phyloP scores from a whole-genome alignment of 495 filamentous ascomycete genomes.

The Bryoglossum gracile region DNA sequence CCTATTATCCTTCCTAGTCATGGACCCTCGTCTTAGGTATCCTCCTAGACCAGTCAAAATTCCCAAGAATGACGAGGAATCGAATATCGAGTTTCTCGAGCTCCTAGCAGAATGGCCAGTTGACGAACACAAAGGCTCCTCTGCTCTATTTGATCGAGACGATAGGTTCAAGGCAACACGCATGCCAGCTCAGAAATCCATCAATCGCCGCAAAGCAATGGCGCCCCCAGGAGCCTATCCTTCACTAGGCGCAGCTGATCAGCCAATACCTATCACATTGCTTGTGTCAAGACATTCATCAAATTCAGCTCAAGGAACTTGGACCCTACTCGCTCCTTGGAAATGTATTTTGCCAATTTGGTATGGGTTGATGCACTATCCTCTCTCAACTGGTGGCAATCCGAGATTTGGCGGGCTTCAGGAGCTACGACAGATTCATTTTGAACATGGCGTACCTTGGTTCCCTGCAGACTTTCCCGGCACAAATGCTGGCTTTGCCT shows the following conservation, averaged over 20 bases:
- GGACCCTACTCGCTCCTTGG: constrained; percentile 88
- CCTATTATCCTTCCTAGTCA: constrained; percentile 62
- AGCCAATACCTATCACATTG: constrained; percentile 72
- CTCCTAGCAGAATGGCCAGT: constrained; percentile 63
- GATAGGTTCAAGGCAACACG: constrained; percentile 48
- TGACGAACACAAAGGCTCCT: constrained; percentile 48
- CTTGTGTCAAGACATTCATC: constrained; percentile 46
- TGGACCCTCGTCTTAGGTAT: constrained; percentile 73
- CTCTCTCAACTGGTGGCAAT: constrained; percentile 70
- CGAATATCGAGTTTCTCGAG: constrained; percentile 36
- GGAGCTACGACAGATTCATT: constrained; percentile 72
- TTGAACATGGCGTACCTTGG: constrained; percentile 72
- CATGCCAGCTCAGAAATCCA: constrained; percentile 73
- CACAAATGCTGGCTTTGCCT: constrained; percentile 69
- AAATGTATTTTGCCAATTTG: constrained; percentile 82
- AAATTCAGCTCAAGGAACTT: constrained; percentile 55
- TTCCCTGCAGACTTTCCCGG: constrained; percentile 88
- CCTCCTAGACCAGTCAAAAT: constrained; percentile 47
- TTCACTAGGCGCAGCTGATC: constrained; percentile 56
- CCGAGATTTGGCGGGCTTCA: constrained; percentile 76
- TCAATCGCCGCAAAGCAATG: constrained; percentile 75
- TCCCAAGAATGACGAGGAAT: constrained; percentile 44
- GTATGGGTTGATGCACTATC: constrained; percentile 81
- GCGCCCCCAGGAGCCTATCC: constrained; percentile 58
- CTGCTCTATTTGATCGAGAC: constrained; percentile 61